These are phyloP conservation scores for Zopfochytrium polystomum DNA, from an alignment of 371 early-diverging fungal species.

Conservation along the genomic window DNA sequence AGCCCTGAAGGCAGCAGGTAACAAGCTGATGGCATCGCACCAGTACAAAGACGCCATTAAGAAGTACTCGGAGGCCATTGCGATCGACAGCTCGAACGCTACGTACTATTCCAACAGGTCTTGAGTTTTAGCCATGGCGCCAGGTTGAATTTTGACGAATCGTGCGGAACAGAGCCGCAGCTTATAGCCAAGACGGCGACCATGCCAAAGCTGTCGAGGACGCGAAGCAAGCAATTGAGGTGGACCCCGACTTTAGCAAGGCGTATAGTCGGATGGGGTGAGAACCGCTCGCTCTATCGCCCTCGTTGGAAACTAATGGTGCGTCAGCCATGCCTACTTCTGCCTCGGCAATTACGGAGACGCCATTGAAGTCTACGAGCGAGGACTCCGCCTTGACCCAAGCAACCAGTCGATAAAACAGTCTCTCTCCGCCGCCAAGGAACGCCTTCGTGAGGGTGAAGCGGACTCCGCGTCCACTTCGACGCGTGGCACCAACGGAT, in stretches of 20 bases:
- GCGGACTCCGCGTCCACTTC: constrained; percentile 19
- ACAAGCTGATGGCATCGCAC: constrained; percentile 73
- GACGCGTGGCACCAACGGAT: constrained; percentile 40
- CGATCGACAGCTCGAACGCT: constrained; percentile 73
- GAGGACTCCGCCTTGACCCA: constrained; percentile 89
- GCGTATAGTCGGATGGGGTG: constrained; percentile 92
- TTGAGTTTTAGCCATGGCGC: constrained; percentile 4
- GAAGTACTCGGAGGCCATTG: constrained; percentile 86
- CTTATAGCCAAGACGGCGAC: constrained; percentile 81
- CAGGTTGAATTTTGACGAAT: neutral
- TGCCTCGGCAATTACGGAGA: constrained; percentile 76
- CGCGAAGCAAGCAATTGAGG: constrained; percentile 74
- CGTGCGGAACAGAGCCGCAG: constrained; percentile 77
- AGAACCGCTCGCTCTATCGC: constrained; percentile 1
- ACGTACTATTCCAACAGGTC: constrained; percentile 85
- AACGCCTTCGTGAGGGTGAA: constrained; percentile 40
- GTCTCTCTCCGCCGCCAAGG: constrained; percentile 41
- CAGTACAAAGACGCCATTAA: constrained; percentile 81
- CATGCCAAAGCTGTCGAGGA: constrained; percentile 86
- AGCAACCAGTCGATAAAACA: constrained; percentile 63
- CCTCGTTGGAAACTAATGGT: too few relatives aligned
- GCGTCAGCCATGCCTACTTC: constrained; percentile 84
- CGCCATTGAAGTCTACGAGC: constrained; percentile 88
- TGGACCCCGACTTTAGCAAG: constrained; percentile 86
- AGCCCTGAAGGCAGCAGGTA: constrained; percentile 80